phyloP scores from a whole-genome alignment of 768 basidiomycete genomes.

The Pleurotus platypus region DNA sequence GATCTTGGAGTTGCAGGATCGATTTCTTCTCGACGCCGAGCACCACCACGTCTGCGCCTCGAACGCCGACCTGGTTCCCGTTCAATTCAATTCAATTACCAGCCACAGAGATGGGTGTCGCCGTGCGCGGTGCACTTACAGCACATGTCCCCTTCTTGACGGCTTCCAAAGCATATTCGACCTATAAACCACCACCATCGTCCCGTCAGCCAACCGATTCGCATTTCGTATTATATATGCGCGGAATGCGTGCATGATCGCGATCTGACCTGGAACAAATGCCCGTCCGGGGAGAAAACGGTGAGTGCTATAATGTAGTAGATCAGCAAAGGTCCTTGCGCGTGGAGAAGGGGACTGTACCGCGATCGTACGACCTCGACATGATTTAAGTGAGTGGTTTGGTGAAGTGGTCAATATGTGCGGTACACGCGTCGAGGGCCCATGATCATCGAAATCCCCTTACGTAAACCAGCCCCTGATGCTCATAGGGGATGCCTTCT shows the following conservation, averaged over 20 bases:
- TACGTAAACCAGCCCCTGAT: constrained; percentile 9
- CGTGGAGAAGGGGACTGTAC: constrained; percentile 33
- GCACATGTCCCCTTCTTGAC: constrained; percentile 97
- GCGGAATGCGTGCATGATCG: background rate
- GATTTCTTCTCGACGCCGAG: constrained; percentile 99
- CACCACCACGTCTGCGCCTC: constrained; percentile 92
- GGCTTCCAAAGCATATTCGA: constrained; percentile 98
- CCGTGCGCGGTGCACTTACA: constrained; percentile 39
- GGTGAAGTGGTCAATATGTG: constrained; percentile 16
- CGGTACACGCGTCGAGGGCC: constrained; percentile 48
- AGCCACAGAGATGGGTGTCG: background rate
- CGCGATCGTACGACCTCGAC: constrained; percentile 98
- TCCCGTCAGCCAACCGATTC: background rate
- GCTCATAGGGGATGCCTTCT: too few species aligned
- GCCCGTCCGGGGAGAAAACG: constrained; percentile 98
- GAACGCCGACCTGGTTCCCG: constrained; percentile 78
- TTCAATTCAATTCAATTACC: constrained; percentile 7
- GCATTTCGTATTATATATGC: background rate
- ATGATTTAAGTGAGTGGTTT: constrained; percentile 32
- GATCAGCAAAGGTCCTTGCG: background rate
- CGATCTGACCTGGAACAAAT: constrained; percentile 84
- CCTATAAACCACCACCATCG: constrained; percentile 45
- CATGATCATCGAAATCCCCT: background rate
- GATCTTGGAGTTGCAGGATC: constrained; percentile 95
- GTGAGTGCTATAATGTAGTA: constrained; percentile 70